A percentile compares a stretch with the other conserved stretches of the same genome.
Conservation (phyloP, 179 eudicot species). For the Beta lomatogona region DNA sequence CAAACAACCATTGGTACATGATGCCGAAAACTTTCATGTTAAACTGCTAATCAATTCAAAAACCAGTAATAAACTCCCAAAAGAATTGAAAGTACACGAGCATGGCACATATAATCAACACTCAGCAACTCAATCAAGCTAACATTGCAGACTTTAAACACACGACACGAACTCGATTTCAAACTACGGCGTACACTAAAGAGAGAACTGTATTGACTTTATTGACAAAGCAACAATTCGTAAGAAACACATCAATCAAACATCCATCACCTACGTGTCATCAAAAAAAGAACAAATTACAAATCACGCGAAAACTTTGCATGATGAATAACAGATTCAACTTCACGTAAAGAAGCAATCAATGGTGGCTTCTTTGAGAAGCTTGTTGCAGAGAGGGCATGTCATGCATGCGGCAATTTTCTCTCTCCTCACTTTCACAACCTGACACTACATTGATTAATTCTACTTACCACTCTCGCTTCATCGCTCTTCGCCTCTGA, state of each 20-base stretch:
- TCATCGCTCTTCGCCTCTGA: no score
- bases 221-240: constrained; percentile 19
- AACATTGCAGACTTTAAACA: constrained; percentile 17
- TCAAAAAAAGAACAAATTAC: constrained; percentile 26
- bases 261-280: constrained; percentile 8
- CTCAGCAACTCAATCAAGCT: not conserved
- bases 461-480: no score
- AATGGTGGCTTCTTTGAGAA: constrained; percentile 41
- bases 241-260: not conserved
- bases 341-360: constrained; percentile 34
- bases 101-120: not conserved
- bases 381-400: constrained; percentile 46
- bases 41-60: not conserved
- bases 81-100: not conserved
- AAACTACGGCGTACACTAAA: constrained; percentile 8
- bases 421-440: constrained; percentile 39
- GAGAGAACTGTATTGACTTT: constrained; percentile 10
- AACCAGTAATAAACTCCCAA: not conserved
- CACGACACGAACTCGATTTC: constrained; percentile 11
- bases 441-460: constrained; percentile 30
- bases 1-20: not conserved
- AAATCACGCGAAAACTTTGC: constrained; percentile 30
- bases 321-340: constrained; percentile 30
- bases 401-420: constrained; percentile 49
- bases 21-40: not conserved